Evolutionary conservation across 768 basidiomycete genomes (phyloP).

Genomic region (Pleurotus tuber-regium): DNA sequence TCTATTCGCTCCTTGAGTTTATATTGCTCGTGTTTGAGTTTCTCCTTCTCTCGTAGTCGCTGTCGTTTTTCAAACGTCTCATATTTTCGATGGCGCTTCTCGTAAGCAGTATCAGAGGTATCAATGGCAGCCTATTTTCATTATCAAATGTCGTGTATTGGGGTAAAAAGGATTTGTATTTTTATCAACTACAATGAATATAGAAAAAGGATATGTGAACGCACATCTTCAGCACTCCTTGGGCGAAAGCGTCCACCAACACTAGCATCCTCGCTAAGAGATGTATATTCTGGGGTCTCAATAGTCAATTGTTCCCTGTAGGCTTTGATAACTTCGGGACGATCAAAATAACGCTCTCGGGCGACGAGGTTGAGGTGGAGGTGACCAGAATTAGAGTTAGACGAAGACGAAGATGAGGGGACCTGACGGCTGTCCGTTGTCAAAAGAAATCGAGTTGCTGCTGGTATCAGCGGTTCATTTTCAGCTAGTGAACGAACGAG

Average conservation of each 20-base stretch:
- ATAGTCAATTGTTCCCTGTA: slow-evolving; percentile 69
- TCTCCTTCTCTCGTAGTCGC: slow-evolving; percentile 86
- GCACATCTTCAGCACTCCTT: slow-evolving; percentile 66
- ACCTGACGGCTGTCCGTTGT: slow-evolving; percentile 66
- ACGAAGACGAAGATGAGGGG: slow-evolving; percentile 34
- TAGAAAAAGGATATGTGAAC: slow-evolving; percentile 26
- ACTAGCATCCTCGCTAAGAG: slow-evolving; percentile 42
- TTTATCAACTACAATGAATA: background rate
- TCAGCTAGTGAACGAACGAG: slow-evolving; percentile 46
- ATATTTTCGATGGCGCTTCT: slow-evolving; percentile 82
- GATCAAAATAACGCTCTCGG: slow-evolving; percentile 75
- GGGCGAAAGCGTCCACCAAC: slow-evolving; percentile 73
- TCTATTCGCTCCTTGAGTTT: slow-evolving; percentile 89
- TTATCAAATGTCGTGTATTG: slow-evolving; percentile 9
- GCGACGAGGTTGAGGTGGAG: slow-evolving; percentile 53
- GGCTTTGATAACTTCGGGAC: slow-evolving; percentile 70
- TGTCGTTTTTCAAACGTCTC: slow-evolving; percentile 85
- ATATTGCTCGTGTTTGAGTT: slow-evolving; percentile 88
- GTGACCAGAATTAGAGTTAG: slow-evolving; percentile 12
- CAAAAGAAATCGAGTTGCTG: slow-evolving; percentile 62
- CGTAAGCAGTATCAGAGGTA: slow-evolving; percentile 78
- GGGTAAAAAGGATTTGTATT: slow-evolving; percentile 1
- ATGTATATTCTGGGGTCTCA: slow-evolving; percentile 73
- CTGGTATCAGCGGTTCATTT: slow-evolving; percentile 68
- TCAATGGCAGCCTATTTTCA: slow-evolving; percentile 50